These are phyloP conservation scores for Staphylotrichum longicolle DNA, from an alignment of 495 filamentous ascomycete species.

Conservation along the genomic window DNA sequence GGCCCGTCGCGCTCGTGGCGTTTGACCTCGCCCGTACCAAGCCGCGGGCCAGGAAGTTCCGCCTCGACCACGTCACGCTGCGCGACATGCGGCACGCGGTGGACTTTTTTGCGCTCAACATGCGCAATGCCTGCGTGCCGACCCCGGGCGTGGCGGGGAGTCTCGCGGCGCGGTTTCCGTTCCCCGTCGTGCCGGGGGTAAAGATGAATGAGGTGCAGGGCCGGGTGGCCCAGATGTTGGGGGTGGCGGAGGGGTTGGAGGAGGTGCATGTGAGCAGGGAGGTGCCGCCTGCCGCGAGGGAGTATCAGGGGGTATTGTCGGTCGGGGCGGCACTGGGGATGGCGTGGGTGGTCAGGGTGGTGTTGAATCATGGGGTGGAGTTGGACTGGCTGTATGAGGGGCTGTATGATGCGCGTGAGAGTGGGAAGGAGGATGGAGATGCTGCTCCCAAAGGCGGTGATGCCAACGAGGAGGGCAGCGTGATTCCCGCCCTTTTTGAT, in stretches of 20 bases:
- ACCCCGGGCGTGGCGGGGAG: too few species aligned
- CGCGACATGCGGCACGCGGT: conserved; percentile 1
- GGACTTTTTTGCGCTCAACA: conserved; percentile 1
- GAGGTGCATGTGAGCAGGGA: neutral
- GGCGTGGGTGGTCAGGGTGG: conserved; percentile 5
- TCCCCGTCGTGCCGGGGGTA: neutral
- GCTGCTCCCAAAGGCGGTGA: too few species aligned
- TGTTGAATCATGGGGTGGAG: neutral
- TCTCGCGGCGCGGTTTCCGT: neutral
- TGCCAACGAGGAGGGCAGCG: neutral
- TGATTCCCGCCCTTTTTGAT: neutral
- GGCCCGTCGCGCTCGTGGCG: neutral
- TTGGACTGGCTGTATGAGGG: conserved; percentile 2
- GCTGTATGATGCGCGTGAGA: neutral
- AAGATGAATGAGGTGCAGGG: neutral
- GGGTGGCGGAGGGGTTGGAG: neutral
- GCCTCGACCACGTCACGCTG: neutral
- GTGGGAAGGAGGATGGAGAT: neutral
- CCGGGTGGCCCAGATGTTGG: too few species aligned
- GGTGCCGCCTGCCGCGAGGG: neutral
- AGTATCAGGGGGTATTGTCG: neutral
- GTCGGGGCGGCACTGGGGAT: neutral
- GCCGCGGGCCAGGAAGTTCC: neutral
- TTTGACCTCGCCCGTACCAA: neutral
- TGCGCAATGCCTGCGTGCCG: neutral